phyloP scores from a whole-genome alignment of 148 eudicot species.

The Vaccinium darrowii region DNA sequence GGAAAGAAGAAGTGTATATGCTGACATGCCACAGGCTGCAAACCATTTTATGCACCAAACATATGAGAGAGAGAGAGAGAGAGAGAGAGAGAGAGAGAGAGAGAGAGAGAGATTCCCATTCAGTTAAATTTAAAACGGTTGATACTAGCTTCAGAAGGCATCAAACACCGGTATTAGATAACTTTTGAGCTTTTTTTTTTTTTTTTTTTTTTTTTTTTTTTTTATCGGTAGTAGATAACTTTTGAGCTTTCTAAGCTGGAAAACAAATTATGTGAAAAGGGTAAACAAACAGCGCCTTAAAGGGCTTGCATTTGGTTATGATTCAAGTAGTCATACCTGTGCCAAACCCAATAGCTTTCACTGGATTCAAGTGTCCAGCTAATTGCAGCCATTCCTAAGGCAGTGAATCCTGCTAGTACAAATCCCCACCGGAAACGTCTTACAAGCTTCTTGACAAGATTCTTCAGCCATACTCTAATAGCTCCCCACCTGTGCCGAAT shows the following conservation, averaged over 20 bases:
- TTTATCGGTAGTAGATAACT: not conserved
- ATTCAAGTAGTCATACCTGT: conserved; percentile 62
- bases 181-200: not conserved
- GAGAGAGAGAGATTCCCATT: not conserved
- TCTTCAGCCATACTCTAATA: conserved; percentile 38
- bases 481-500: conserved; percentile 52
- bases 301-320: not conserved
- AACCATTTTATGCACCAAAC: conserved; percentile 6
- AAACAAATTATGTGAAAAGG: not conserved
- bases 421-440: conserved; percentile 76
- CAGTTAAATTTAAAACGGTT: not conserved
- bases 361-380: conserved; percentile 88
- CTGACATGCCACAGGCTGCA: conserved; percentile 89
- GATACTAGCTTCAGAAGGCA: not conserved
- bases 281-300: not conserved
- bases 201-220: no score
- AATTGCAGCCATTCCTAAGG: conserved; percentile 69
- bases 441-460: conserved; percentile 43
- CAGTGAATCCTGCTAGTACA: conserved; percentile 59
- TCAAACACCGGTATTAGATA: not conserved
- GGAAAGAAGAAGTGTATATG: conserved; percentile 80
- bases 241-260: conserved; percentile 6
- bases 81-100: not conserved
- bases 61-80: conserved; percentile 10
- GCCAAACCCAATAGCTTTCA: conserved; percentile 90